phyloP scores from a whole-genome alignment of 768 basidiomycete species.

The Dictyophora rubrovolvata region DNA sequence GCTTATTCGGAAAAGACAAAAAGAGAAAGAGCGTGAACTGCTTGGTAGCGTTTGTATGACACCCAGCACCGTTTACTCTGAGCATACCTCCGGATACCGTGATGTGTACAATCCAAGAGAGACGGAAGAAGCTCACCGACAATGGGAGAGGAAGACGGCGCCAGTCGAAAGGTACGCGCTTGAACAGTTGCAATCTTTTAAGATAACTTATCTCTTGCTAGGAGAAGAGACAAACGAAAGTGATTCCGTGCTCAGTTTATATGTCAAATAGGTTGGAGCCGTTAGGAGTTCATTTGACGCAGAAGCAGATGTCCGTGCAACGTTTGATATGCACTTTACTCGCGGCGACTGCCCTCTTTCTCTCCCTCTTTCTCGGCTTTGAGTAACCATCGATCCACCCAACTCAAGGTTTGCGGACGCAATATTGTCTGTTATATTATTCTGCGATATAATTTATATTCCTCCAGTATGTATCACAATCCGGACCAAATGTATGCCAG shows the following conservation, averaged over 20 bases:
- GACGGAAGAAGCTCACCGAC: constrained; percentile 57
- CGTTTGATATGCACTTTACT: too few species aligned
- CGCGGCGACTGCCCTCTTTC: too few species aligned
- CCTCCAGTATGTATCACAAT: too few species aligned
- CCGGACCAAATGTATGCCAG: too few species aligned
- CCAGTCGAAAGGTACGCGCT: not conserved
- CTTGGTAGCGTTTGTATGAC: constrained; percentile 29
- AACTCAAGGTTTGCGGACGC: too few species aligned
- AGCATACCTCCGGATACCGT: constrained; percentile 37
- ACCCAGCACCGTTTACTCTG: constrained; percentile 54
- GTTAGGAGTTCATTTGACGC: too few species aligned
- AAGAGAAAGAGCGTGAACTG: constrained; percentile 28
- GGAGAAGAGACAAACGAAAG: not conserved
- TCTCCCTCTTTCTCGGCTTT: too few species aligned
- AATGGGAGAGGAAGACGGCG: constrained; percentile 26
- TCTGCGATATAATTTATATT: too few species aligned
- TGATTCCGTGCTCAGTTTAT: not conserved
- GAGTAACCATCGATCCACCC: too few species aligned
- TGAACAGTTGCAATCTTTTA: not conserved
- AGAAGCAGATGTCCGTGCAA: too few species aligned
- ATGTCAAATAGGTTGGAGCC: too few species aligned
- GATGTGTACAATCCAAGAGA: constrained; percentile 63
- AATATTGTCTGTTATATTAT: too few species aligned
- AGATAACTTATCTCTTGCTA: not conserved
- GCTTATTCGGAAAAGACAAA: constrained; percentile 55